phyloP scores from a whole-genome alignment of 1,284 basidiomycete species.

The Ustilago crameri region DNA sequence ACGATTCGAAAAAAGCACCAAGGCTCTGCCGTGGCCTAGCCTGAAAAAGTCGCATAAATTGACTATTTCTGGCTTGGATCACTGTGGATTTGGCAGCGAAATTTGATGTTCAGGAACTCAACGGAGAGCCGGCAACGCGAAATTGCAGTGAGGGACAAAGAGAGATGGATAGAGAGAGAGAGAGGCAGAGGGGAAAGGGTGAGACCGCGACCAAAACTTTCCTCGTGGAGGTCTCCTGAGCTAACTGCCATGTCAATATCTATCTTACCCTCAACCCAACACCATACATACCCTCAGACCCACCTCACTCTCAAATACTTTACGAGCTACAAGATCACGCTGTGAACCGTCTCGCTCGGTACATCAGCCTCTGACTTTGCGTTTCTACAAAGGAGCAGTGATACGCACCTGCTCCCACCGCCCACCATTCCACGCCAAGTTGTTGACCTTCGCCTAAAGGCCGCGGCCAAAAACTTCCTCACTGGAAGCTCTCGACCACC shows the following conservation, averaged over 20 bases:
- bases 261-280: neutral
- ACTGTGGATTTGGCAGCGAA: too few species aligned
- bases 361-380: slow-evolving; percentile 32
- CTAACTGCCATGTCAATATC: neutral
- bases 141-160: too few species aligned
- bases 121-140: too few species aligned
- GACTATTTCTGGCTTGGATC: too few species aligned
- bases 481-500: slow-evolving; percentile 52
- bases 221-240: slow-evolving; percentile 17
- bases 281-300: neutral
- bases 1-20: too few species aligned
- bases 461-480: slow-evolving; percentile 55
- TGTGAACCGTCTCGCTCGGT: slow-evolving; percentile 25
- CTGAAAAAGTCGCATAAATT: neutral
- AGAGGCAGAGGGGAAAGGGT: neutral
- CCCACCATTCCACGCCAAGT: slow-evolving; percentile 55
- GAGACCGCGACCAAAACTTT: slow-evolving; percentile 3
- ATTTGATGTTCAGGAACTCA: too few species aligned
- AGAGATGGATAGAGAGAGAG: too few species aligned
- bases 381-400: slow-evolving; percentile 34
- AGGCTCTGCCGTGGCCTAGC: neutral
- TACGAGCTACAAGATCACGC: slow-evolving; percentile 14
- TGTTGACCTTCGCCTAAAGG: slow-evolving; percentile 52
- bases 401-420: slow-evolving; percentile 36
- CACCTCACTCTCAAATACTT: neutral